A percentile compares a stretch with the other conserved stretches of the same genome.
These are phyloP conservation scores for Zymoseptoria tritici DNA, from an alignment of 2,329 filamentous ascomycete genomes.

Conservation along the genomic window DNA sequence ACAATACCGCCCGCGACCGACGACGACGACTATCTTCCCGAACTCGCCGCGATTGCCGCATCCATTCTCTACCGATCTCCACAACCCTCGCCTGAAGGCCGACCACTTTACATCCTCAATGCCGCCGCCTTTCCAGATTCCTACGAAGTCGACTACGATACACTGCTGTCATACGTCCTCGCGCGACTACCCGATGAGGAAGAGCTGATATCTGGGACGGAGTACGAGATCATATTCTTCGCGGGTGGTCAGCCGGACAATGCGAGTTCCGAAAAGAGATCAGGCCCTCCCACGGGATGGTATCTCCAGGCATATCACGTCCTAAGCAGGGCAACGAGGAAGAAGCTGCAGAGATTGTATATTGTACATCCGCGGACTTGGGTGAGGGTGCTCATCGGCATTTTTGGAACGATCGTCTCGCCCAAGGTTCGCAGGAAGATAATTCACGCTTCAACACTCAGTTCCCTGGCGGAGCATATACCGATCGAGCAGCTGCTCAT, in stretches of 20 bases:
- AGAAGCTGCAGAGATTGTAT: conserved; percentile 49
- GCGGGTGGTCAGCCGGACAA: conserved; percentile 45
- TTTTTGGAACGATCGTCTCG: conserved; percentile 51
- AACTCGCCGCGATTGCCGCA: conserved; percentile 44
- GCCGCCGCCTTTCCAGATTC: conserved; percentile 51
- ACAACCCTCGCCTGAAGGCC: conserved; percentile 41
- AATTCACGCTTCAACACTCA: conserved; percentile 47
- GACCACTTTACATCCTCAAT: conserved; percentile 49
- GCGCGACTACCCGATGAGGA: conserved; percentile 49
- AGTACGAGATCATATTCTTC: conserved; percentile 52
- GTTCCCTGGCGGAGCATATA: conserved; percentile 43
- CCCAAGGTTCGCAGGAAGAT: conserved; percentile 53
- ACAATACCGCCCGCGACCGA: conserved; percentile 40
- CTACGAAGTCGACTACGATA: conserved; percentile 47
- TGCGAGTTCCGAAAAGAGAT: conserved; percentile 39
- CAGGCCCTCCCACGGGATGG: conserved; percentile 47
- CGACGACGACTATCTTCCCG: conserved; percentile 41
- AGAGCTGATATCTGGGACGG: conserved; percentile 45
- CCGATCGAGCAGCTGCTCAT: conserved; percentile 48
- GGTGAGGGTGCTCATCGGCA: conserved; percentile 49
- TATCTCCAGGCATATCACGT: conserved; percentile 52
- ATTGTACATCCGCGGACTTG: conserved; percentile 52
- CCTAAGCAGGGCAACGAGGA: conserved; percentile 47
- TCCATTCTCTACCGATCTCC: conserved; percentile 49
- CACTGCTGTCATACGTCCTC: conserved; percentile 48